phyloP scores from a whole-genome alignment of 2,329 filamentous ascomycete species.

The Pseudophaeomoniella oleicola region DNA sequence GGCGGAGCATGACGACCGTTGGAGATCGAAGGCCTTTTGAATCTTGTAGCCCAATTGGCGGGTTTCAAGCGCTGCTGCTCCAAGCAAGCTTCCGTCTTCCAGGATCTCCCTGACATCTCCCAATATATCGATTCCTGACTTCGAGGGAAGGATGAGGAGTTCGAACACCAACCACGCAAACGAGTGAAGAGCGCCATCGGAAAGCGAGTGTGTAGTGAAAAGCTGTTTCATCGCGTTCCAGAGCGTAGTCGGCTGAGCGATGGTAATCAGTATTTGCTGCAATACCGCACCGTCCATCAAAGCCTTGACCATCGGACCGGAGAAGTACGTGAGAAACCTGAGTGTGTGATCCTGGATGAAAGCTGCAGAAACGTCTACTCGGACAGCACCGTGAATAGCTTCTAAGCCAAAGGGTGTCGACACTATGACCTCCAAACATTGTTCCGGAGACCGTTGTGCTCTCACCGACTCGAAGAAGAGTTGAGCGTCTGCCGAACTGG shows the following conservation, averaged over 20 bases:
- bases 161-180: conserved; percentile 38
- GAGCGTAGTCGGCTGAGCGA: conserved; percentile 38
- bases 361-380: conserved; percentile 24
- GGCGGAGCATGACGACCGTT: no score
- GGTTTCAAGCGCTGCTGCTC: conserved; percentile 14
- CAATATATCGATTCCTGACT: conserved; percentile 10
- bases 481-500: conserved; percentile 23
- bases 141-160: conserved; percentile 29
- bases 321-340: conserved; percentile 24
- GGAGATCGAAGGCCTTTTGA: conserved; percentile 23
- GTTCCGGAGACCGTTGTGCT: conserved; percentile 23
- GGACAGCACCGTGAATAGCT: conserved; percentile 25
- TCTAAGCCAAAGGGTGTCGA: conserved; percentile 18
- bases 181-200: conserved; percentile 16
- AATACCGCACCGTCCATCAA: conserved; percentile 37
- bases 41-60: conserved; percentile 27
- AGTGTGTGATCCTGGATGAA: conserved; percentile 31
- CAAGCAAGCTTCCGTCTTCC: conserved; percentile 12
- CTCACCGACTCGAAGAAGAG: conserved; percentile 36
- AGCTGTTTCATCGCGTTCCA: conserved; percentile 34
- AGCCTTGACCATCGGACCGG: conserved; percentile 30
- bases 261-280: conserved; percentile 26
- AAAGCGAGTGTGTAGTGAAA: conserved; percentile 17
- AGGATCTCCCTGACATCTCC: conserved; percentile 16
- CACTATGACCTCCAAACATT: conserved; percentile 26